Base-by-base conservation (phyloP, 176 grass and related monocot species). In the Dendrocalamus sinicus region DNA sequence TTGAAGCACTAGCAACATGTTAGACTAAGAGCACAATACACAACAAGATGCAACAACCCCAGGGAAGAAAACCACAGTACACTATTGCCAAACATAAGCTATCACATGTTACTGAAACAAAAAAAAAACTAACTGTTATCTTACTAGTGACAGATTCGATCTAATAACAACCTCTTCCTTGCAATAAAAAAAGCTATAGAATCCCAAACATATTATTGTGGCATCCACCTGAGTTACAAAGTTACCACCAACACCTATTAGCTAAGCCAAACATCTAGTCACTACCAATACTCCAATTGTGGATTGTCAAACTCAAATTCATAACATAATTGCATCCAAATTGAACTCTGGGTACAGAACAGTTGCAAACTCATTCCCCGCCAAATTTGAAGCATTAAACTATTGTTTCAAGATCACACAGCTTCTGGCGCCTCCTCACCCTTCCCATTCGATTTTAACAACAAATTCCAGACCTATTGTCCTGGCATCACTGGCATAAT, bases 101-200 rank as follows among this genome's bases (percentile, higher is more conserved):
- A 55, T 47, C 32, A 46, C 20, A 75, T 46, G 23, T 15, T 86
- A 71, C 5, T 81, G 22, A 70, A 81, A 47, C 37, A 39, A 5
- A 24, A 32, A 30, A 45, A 35, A 3, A 75, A 39, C 54, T 64
- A 55, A 52, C 59, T 86, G 22, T 41, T 54, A 45, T 17, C 66
- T 43, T 9, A 52, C 45, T 28, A 39, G 10, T 55, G 11, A 11
- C 19, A 71, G 64, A 63, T 37, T 75, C 50, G 75, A 75, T 46
- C 4, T 70, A 63, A 5, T 15, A 68, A 68, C n/a, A 24, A 45
- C n/a, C 39, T 67, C 19, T 73, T 73, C 10, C 22, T 44, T 68
- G 4, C 11, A 85, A 73, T 50, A 48, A 84, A 45, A 79, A 74
- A 83, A 73, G 43, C 70, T 16, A 74, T 22, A 3, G 63, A 53